Base-by-base conservation (phyloP, 495 filamentous ascomycete species). In the Penicillium herquei region DNA sequence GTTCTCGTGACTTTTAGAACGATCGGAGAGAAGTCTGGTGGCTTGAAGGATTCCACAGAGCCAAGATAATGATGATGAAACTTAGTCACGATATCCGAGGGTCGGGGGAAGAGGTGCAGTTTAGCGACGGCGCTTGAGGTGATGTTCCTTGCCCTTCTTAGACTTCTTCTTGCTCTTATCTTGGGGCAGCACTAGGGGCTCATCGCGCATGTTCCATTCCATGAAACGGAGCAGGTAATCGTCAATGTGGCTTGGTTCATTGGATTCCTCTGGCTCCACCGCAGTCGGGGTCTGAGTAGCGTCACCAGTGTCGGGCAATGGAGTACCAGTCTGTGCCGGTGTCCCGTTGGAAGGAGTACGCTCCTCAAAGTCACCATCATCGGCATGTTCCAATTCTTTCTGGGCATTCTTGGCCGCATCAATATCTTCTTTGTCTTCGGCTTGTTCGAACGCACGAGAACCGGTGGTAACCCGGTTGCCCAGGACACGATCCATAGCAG, bases 321-420 rank as follows among this genome's bases (percentile, higher is more conserved):
- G 70, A 7, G 71, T 71, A 9, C 67, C 68, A 39, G 60, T 59
- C 47, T 72, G 69, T 11, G 66, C 69, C 10, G 68, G 64, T 9
- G 70, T 71, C 17, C 69, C 68, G 26, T 79, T 74, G 0, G 79
- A 78, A 3, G 74, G 73, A 46, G 66, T 78, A 52, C 83, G 84
- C 62, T 96, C 94, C n/a, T 85, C 84, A 63, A 98, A 98, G 61
- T 99, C 94, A 1, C 84, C 90, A 33, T 90, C 91, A 55, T 98
- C 94, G 44, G 88, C 87, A 64, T 91, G 84, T 32, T 85, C 80
- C 21, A 96, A 84, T 64, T 97, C 94, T 62, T 88, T 93, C 70
- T 96, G 87, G 0, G 92, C 92, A 18, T 89, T 81, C 54, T 87
- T 86, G 1, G 94, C 95, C 0, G 95, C 95, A 16, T 82, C 84